These are phyloP conservation scores for Colletotrichum sp. DNA, from an alignment of 2,329 filamentous ascomycete species.

Conservation along the genomic window DNA sequence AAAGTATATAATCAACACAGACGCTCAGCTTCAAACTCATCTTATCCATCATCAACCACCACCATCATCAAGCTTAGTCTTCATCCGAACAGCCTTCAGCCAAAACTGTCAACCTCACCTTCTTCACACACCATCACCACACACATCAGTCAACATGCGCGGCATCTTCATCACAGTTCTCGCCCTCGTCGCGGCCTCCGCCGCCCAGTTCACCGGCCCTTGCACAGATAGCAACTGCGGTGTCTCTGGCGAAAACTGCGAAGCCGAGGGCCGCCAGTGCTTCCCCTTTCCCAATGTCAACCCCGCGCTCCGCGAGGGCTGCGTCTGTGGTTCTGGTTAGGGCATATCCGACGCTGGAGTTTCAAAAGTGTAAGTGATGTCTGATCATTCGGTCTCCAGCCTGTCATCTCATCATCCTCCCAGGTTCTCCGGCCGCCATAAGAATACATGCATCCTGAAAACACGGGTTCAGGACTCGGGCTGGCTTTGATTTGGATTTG, in stretches of 20 bases:
- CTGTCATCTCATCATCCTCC: background rate
- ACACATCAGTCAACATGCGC: background rate
- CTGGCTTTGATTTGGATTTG: background rate
- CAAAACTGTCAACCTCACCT: background rate
- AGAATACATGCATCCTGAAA: background rate
- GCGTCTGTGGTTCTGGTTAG: slow-evolving; percentile 17
- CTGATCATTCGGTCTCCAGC: background rate
- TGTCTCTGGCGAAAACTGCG: slow-evolving; percentile 2
- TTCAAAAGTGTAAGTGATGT: background rate
- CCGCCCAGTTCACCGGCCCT: slow-evolving; percentile 6
- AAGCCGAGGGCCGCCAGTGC: slow-evolving; percentile 12
- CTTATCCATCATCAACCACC: background rate
- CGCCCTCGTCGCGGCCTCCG: background rate
- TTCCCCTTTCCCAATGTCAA: slow-evolving; percentile 15
- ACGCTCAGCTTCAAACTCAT: background rate
- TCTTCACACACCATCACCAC: background rate
- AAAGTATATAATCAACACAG: slow-evolving; percentile 7
- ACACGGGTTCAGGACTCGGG: background rate
- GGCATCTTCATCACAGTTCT: background rate
- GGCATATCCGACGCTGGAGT: background rate
- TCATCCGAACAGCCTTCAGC: background rate
- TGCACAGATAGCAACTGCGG: slow-evolving; percentile 14
- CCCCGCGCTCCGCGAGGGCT: slow-evolving; percentile 13
- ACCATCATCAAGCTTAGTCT: background rate
- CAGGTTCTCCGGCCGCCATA: background rate